A percentile compares a stretch with the other conserved stretches of the same genome.
Conservation (phyloP, 1,284 basidiomycete genomes). For the Ganoderma multipileum region DNA sequence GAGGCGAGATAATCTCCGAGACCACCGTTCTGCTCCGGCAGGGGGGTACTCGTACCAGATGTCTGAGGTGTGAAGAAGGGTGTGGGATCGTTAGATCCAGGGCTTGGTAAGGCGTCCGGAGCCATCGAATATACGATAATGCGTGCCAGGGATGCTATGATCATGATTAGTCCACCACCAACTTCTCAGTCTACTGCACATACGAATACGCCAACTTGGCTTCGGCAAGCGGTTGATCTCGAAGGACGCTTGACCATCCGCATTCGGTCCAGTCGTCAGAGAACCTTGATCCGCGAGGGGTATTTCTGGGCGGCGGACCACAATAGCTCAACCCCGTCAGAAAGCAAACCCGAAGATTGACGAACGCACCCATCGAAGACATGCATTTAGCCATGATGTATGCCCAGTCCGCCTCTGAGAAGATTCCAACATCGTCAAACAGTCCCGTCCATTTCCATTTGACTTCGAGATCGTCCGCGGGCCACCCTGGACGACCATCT, state of each 20-base stretch:
- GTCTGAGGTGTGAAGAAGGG: conserved; percentile 70
- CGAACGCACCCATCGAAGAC: conserved; percentile 79
- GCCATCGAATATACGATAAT: conserved; percentile 94
- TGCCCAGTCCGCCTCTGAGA: conserved; percentile 87
- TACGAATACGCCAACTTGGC: conserved; percentile 72
- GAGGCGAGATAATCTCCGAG: conserved; percentile 69
- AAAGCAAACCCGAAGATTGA: neutral
- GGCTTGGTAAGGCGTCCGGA: conserved; percentile 71
- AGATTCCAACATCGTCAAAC: conserved; percentile 86
- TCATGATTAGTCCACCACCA: neutral
- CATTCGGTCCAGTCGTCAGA: conserved; percentile 72
- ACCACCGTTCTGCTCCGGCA: conserved; percentile 48
- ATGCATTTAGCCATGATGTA: conserved; percentile 93
- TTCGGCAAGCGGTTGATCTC: conserved; percentile 73
- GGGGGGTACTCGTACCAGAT: conserved; percentile 66
- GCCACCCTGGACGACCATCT: conserved; percentile 66
- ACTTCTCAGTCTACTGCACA: conserved; percentile 33
- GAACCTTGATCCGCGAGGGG: conserved; percentile 75
- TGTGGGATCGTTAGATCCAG: conserved; percentile 56
- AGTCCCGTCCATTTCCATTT: conserved; percentile 68
- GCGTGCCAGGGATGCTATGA: conserved; percentile 79
- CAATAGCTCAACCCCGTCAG: neutral
- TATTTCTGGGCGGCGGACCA: conserved; percentile 55
- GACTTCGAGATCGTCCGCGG: conserved; percentile 49
- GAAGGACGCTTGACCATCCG: conserved; percentile 69